Base-by-base conservation (phyloP, 305 asterid species). In the Solanum hybrid region DNA sequence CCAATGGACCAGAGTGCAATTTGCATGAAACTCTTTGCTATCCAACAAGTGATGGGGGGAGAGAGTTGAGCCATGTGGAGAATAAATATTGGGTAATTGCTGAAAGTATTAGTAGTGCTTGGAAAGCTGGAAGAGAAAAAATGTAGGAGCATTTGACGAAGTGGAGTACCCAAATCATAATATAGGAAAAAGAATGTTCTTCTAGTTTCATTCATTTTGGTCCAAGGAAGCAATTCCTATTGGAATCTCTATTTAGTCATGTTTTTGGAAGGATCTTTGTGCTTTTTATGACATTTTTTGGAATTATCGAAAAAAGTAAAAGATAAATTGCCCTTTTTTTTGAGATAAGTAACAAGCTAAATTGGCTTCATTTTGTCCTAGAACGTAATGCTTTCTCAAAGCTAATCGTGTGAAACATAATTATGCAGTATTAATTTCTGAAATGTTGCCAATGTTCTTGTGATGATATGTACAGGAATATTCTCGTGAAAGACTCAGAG, bases 401-500 rank as follows among this genome's bases (percentile, higher is more conserved):
- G 87, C 87, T 56, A 85, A 17, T 56, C 16, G 5, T n/a, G 27
- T 40, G 42, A 84, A 84, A 42, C 72, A 8, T 84, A 84, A 51
- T 17, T 37, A 20, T 56, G 87, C 87, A 51, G 10, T 31, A 51
- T 85, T 85, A 85, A 85, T 85, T 85, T 56, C 76, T 85, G 76
- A 56, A 85, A 31, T 85, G 87, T 31, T 32, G 29, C 75, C 9
- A 4, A 66, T 27, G 38, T 73, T 56, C 32, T 78, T 88, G 79
- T 78, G 56, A 34, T 46, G 77, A 31, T 91, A 34, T 73, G 91
- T 91, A 91, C 95, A 97, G 99, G 99, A 96, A 95, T 91, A 89
- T 97, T 91, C 82, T 95, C 87, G 93, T 92, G 90, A 84, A 91
- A 86, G 94, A 93, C 91, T 89, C 97, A 89, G 90, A 91, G 46